A percentile compares a stretch with the other conserved stretches of the same genome.
These are phyloP conservation scores for sunflower (Helianthus annuus) DNA, from an alignment of 129 eudicot genomes.

Conservation along the genomic window DNA sequence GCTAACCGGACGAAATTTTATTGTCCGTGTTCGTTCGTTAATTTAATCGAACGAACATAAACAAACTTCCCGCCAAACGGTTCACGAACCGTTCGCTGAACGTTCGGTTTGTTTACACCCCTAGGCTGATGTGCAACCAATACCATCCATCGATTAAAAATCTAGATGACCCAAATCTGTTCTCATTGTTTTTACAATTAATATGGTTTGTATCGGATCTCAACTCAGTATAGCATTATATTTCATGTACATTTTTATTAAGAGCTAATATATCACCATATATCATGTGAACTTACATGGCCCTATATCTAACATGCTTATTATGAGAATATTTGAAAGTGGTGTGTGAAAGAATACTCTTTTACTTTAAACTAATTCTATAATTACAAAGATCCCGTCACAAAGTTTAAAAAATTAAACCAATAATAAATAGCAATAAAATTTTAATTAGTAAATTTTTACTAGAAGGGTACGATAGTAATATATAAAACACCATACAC, in stretches of 20 bases:
- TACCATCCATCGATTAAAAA: no score
- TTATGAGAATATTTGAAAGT: neutral
- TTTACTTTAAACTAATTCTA: neutral
- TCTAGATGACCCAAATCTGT: no score
- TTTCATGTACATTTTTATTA: neutral
- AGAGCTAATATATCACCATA: neutral
- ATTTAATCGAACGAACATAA: no score
- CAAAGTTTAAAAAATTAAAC: neutral
- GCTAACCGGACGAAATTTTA: no score
- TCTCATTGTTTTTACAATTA: no score
- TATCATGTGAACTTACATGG: constrained; percentile 13
- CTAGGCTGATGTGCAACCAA: no score
- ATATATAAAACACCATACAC: no score
- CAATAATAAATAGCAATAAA: neutral
- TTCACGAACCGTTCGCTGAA: no score
- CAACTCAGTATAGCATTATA: neutral
- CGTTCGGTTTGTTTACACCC: no score
- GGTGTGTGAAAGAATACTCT: neutral
- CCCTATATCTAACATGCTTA: neutral
- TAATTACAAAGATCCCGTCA: neutral
- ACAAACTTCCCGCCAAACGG: no score
- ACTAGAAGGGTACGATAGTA: no score
- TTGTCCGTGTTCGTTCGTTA: no score
- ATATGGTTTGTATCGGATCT: neutral
- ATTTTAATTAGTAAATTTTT: neutral